A percentile compares a stretch with the other conserved stretches of the same genome.
These are phyloP conservation scores for Phytopythium oedochilum DNA, from an alignment of 352 stramenopile genomes.

Conservation along the genomic window DNA sequence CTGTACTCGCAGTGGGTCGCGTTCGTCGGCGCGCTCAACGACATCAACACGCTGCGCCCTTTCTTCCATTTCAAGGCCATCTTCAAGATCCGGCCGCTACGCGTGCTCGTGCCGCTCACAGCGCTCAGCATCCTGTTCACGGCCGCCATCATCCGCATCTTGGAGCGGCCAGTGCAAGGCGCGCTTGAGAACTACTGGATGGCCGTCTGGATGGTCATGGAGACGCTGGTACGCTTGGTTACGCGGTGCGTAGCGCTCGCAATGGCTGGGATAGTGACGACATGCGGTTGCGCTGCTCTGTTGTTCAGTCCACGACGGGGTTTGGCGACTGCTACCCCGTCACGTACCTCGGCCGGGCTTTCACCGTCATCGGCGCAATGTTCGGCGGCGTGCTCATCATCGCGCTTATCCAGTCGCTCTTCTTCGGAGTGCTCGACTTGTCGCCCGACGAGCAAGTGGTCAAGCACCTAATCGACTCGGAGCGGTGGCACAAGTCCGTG, in stretches of 20 bases:
- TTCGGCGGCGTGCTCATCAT: constrained; percentile 67
- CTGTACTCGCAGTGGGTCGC: constrained; percentile 77
- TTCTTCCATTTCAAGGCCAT: constrained; percentile 81
- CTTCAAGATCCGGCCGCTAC: constrained; percentile 63
- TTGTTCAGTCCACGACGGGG: constrained; percentile 48
- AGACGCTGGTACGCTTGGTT: constrained; percentile 50
- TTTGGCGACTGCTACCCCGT: constrained; percentile 73
- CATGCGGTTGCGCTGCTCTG: background rate
- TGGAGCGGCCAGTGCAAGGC: constrained; percentile 59
- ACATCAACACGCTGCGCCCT: constrained; percentile 71
- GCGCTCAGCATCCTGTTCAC: constrained; percentile 56
- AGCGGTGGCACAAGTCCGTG: constrained; percentile 45
- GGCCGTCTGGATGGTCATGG: constrained; percentile 60
- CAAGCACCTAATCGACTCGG: constrained; percentile 60
- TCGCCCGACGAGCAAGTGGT: constrained; percentile 56
- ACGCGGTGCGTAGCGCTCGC: background rate
- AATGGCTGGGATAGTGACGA: background rate
- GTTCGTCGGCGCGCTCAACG: constrained; percentile 65
- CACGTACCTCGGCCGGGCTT: constrained; percentile 54
- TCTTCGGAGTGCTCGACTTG: constrained; percentile 72
- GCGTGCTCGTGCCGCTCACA: constrained; percentile 51
- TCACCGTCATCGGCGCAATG: constrained; percentile 60
- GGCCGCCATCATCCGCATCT: constrained; percentile 64
- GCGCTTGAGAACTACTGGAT: constrained; percentile 70
- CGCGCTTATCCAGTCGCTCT: constrained; percentile 69